phyloP scores from a whole-genome alignment of 305 asterid genomes.

The Fraxinus baroniana region DNA sequence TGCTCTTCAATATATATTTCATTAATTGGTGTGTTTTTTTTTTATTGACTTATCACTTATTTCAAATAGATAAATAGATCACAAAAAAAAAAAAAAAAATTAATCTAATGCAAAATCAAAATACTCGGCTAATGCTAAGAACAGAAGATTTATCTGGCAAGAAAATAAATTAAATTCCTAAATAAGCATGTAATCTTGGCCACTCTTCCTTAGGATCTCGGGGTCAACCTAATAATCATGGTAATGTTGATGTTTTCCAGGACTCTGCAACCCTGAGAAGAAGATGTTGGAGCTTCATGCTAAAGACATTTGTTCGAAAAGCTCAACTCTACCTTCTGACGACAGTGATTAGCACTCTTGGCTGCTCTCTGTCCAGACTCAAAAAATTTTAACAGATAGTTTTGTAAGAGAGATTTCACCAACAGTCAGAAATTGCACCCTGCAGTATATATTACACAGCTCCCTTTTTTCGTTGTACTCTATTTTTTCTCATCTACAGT shows the following conservation, averaged over 20 bases:
- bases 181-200: background rate
- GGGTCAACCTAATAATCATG: background rate
- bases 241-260: slow-evolving; percentile 30
- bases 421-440: background rate
- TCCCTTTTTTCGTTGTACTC: background rate
- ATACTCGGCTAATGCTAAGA: background rate
- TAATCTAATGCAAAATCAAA: background rate
- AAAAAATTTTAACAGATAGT: background rate
- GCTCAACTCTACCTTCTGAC: slow-evolving; percentile 69
- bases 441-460: background rate
- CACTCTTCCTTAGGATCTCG: background rate
- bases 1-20: background rate
- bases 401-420: background rate
- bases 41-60: background rate
- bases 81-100: no score
- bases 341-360: slow-evolving; percentile 40
- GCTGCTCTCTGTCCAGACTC: background rate
- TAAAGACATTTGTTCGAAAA: slow-evolving; percentile 54
- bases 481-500: background rate
- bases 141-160: background rate
- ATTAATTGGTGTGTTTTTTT: background rate
- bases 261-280: slow-evolving; percentile 94
- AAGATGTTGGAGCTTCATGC: slow-evolving; percentile 82
- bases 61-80: background rate
- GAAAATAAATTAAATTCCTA: background rate